A percentile compares a stretch with the other conserved stretches of the same genome.
phyloP scores from a whole-genome alignment of 2,329 filamentous ascomycete genomes.

The Pyricularia sp. region DNA sequence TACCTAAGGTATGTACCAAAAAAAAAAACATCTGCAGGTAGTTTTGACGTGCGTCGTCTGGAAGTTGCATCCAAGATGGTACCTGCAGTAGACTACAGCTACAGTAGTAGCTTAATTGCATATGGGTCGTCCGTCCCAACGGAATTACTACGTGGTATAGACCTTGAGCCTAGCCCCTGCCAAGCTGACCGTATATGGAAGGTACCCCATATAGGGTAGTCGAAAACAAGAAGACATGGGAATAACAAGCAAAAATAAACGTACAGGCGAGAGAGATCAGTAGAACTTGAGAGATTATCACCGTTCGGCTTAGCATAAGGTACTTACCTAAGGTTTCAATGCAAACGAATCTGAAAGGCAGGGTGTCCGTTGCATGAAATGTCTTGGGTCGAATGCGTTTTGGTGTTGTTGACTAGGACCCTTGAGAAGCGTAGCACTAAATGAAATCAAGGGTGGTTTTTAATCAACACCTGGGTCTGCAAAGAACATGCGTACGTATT shows the following conservation, averaged over 20 bases:
- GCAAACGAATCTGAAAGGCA: neutral
- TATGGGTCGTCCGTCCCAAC: too few relatives aligned
- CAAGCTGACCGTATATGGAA: neutral
- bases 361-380: neutral
- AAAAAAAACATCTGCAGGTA: neutral
- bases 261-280: neutral
- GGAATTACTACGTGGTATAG: too few relatives aligned
- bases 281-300: neutral
- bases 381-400: neutral
- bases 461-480: too few relatives aligned
- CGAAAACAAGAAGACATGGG: neutral
- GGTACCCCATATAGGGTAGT: neutral
- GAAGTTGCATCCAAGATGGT: neutral
- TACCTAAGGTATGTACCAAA: neutral
- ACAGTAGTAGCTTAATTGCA: too few relatives aligned
- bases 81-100: neutral
- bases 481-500: too few relatives aligned
- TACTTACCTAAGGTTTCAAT: neutral
- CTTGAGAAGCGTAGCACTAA: too few relatives aligned
- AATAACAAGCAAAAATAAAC: neutral
- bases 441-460: too few relatives aligned
- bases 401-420: too few relatives aligned
- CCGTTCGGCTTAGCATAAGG: neutral
- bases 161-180: neutral
- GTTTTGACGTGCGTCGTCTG: neutral